Percentiles rank a stretch among this genome's conserved stretches.
Conservation (phyloP, 148 eudicot species). For the Rhododendron vialii region DNA sequence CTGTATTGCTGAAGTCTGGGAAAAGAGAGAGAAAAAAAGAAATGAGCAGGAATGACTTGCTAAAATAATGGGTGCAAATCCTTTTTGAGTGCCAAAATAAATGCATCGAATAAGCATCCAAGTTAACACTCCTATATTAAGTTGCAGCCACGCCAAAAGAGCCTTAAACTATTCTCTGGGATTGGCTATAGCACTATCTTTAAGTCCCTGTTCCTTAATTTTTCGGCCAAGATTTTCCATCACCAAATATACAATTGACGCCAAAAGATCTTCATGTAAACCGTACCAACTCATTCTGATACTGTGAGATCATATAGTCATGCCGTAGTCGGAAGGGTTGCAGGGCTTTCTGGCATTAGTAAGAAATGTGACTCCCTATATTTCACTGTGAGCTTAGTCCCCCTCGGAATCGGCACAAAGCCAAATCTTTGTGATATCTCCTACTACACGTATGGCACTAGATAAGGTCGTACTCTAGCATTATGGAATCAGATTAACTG, state of each 20-base stretch:
- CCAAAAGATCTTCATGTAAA: neutral
- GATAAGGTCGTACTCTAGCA: neutral
- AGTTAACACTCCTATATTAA: neutral
- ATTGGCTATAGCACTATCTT: neutral
- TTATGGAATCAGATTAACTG: neutral
- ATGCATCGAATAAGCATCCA: neutral
- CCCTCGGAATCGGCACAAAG: neutral
- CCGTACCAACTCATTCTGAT: neutral
- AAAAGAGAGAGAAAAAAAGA: neutral
- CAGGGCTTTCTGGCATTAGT: neutral
- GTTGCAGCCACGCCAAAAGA: neutral
- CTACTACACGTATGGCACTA: neutral
- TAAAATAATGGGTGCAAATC: neutral
- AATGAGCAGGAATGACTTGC: neutral
- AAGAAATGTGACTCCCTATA: neutral
- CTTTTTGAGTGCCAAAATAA: neutral
- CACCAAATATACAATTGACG: neutral
- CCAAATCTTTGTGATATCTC: neutral
- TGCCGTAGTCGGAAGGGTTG: neutral
- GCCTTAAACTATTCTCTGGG: neutral
- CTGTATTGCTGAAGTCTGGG: conserved; percentile 83
- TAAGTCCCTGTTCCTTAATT: neutral
- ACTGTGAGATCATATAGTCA: neutral
- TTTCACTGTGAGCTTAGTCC: neutral
- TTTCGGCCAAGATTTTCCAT: neutral